Evolutionary conservation across 139 green algal genomes (phyloP), one percentile per base, ranked within the genome.

Genomic region (Auxenochlorella protothecoides): DNA sequence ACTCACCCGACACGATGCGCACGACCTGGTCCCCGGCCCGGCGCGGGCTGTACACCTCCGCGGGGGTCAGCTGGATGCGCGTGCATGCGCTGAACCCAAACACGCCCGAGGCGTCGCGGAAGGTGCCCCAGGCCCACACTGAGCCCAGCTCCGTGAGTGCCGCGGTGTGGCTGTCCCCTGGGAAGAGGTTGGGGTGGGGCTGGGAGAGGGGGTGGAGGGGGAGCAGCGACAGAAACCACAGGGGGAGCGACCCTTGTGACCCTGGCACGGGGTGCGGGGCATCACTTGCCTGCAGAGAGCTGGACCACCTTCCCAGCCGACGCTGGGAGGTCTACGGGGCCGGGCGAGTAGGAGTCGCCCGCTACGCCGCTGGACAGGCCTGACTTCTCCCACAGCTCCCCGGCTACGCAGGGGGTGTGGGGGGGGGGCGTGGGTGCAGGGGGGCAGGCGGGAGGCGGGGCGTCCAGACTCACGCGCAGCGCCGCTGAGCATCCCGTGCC

Each of bases 51-150:
- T 85, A 83, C 51, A 94, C 72, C 54, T 77, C 61, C 4, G 55
- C 80, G 63, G 74, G 77, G 14, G 62, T 73, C 51, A 79, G 52
- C 72, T 83, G 76, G 44, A 89, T 81, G 55, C 73, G 73, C 1
- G 59, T 71, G 15, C 55, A 13, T 2, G 68, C 63, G 2, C 70
- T 60, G 68, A 97, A 97, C 66, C 88, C 87, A 63, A 84, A 86
- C 4, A 92, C 78, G 12, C 87, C 87, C 51, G 80, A 85, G 53
- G 76, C 52, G 70, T 91, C 86, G 59, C 92, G 88, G 82, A 92
- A 97, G 65, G 81, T 87, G 65, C 92, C 92, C 83, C 90, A 97
- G 5, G 81, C 92, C n/a, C 81, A 96, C 55, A 97, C 76, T 3
- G 66, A 70, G 5, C 92, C 92, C 15, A 83, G 62, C 8, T 80